Base-by-base conservation (phyloP, 2,329 filamentous ascomycete genomes). In the Cladosporium sp. region DNA sequence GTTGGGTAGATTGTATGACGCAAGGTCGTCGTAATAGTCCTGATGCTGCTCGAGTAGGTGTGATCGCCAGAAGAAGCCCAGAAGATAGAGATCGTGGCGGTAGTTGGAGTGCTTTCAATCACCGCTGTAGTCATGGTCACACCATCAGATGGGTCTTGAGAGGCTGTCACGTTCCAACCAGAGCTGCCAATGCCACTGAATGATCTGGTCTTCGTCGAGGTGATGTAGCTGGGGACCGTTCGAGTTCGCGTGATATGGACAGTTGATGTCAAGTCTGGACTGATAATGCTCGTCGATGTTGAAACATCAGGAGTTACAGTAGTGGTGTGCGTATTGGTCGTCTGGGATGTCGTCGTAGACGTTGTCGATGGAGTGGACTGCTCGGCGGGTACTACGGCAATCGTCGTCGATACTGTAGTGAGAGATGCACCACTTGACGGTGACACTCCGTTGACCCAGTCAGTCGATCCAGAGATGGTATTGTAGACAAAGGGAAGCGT, bases 171-270 rank as follows among this genome's bases (percentile, higher is more conserved):
- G 50, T 70, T 70, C 69, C 69, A 70, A 5, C 69, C 69, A 7
- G 58, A 61, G 25, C 62, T 61, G 9, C 66, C 66, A 5, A 67
- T 58, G n/a, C 67, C 67, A 25, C 62, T 45, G 51, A 66, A 67
- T 4, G 67, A 64, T 34, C 30, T 34, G 3, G 64, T 55, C 43
- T 30, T 64, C 56, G 52, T 56, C 8, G 20, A 7, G 38, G 58
- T 58, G 6, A 20, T 15, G 60, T 56, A 22, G 61, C 63, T 19
- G 56, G 59, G 8, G 59, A 66, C 11, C 68, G 63, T 62, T 12
- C 64, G 60, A 5, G 69, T 70, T 14, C 56, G 56, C 3, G 69
- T 70, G 61, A 66, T 69, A 15, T 63, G 68, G 30, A 64, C 55
- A 5, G 69, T 71, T 1, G 63, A 64, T 12, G 69, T 71, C 43